Evolutionary conservation across 2,329 filamentous ascomycete species (phyloP), one percentile per base, ranked within the genome.

Genomic region (Aphanocladium album): DNA sequence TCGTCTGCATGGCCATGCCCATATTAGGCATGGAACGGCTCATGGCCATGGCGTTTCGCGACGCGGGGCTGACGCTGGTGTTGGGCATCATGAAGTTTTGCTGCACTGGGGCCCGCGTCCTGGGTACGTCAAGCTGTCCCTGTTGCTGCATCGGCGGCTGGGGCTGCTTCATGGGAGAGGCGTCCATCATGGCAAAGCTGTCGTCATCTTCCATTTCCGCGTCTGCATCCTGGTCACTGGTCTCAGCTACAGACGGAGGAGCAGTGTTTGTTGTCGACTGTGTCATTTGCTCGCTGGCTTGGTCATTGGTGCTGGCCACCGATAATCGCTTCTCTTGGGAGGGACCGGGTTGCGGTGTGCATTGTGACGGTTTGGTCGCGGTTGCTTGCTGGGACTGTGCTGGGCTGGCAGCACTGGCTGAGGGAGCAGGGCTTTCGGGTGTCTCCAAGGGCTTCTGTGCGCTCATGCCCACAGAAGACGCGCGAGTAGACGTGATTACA

Each of bases 161-260:
- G 5, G 71, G 60, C 6, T 72, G 64, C 61, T 79, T 77, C 7
- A 72, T 65, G 4, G 74, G 69, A 27, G 76, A 76, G 3, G 76
- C 69, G 55, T 73, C 75, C 68, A 83, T 79, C 57, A 83, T 79
- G 8, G 80, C 76, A 62, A 82, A 84, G 57, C 76, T 78, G 50
- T 83, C 82, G 56, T 83, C 82, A 41, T 85, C 83, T 50, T 86
- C 83, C 83, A 86, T 86, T 60, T 81, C 79, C 9, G 74, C 35
- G n/a, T 60, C 57, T 16, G 39, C 49, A 7, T 60, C 57, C 4
- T 74, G 74, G 50, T 77, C 75, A 45, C 79, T 82, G 37, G 75
- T 78, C n/a, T 80, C 79, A 23, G 79, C 78, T 12, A 77, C 71
- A 6, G 73, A 78, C 11, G 72, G 72, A 8, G 76, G 73, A 3